Conservation (phyloP, 108 stramenopile genomes). For the Hondaea fermentalgiana region DNA sequence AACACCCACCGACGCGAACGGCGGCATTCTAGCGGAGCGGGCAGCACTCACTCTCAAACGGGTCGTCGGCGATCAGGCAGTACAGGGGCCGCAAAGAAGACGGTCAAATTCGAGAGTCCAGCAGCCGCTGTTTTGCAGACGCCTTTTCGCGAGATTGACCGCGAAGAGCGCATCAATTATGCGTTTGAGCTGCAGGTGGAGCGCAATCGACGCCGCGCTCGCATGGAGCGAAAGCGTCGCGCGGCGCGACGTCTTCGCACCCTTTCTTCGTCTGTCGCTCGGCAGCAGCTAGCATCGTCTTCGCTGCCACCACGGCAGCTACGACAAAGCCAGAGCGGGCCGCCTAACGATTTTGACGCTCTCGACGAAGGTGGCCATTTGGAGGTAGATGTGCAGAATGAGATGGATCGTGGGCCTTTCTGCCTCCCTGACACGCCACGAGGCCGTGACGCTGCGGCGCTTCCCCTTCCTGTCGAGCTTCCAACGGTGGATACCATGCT, state of each 20-base stretch:
- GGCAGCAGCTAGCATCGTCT: neutral
- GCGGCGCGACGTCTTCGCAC: neutral
- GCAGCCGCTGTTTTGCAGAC: neutral
- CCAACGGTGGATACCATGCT: slow-evolving; percentile 5
- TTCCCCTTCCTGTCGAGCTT: neutral
- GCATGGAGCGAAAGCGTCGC: slow-evolving; percentile 7
- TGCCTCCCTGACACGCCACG: slow-evolving; percentile 8
- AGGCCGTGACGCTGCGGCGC: slow-evolving; percentile 2
- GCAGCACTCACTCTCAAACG: neutral
- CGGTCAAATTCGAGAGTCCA: neutral
- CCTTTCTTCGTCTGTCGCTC: neutral
- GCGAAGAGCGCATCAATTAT: neutral
- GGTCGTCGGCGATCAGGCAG: neutral
- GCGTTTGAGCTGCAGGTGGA: neutral
- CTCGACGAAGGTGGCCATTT: neutral
- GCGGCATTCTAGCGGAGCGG: neutral
- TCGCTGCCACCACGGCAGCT: too few species aligned
- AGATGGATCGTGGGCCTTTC: neutral
- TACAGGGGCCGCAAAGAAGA: neutral
- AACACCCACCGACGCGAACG: neutral
- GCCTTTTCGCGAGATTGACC: slow-evolving; percentile 15
- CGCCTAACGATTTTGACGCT: too few species aligned
- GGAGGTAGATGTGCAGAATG: neutral
- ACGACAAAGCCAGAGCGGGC: too few species aligned
- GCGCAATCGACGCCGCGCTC: neutral